Evolutionary conservation across 2,329 filamentous ascomycete genomes (phyloP), one percentile per base, ranked within the genome.

Genomic region (Venturia carpophila): DNA sequence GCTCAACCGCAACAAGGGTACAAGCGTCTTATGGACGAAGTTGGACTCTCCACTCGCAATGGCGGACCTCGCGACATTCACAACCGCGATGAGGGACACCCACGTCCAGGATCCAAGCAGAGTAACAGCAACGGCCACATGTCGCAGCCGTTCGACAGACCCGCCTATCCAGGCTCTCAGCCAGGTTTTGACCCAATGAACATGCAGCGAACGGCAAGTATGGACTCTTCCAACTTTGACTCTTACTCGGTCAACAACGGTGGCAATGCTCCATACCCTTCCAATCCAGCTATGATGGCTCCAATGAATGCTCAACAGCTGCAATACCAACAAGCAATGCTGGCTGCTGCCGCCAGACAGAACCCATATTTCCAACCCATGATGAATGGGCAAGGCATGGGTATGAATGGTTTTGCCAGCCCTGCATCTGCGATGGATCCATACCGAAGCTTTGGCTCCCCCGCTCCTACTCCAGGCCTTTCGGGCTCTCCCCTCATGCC

Each of bases 21-120:
- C 80, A 99, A 97, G 82, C 89, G 94, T 64, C 79, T 99, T 67
- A 99, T 99, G 94, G 94, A 99, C 72, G 94, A 99, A 75, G 94
- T 99, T 70, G 92, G 93, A 67, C 79, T 99, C 45, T 95, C 93
- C 1, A 81, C 79, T 21, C 78, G 80, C 52, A 75, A 75, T 63
- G 77, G 78, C 63, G 73, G 74, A 43, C 66, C 67, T 43, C 67
- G 68, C 42, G 69, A 74, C 27, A 49, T 11, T 37, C 67, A 62
- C 63, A 55, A 60, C 41, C 65, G 11, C 42, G 66, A 60, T n/a
- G 52, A 61, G 56, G 68, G 69, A n/a, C 62, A 62, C 41, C 66
- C 68, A 13, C 70, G 75, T 27, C 75, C 75, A 5, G 72, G 67
- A 21, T 75, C 74, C 1, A 73, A 73, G 69, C 69, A 71, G 3